A percentile compares a stretch with the other conserved stretches of the same genome.
phyloP scores from a whole-genome alignment of 345 rosid genomes.

The Bruguiera sexangula region DNA sequence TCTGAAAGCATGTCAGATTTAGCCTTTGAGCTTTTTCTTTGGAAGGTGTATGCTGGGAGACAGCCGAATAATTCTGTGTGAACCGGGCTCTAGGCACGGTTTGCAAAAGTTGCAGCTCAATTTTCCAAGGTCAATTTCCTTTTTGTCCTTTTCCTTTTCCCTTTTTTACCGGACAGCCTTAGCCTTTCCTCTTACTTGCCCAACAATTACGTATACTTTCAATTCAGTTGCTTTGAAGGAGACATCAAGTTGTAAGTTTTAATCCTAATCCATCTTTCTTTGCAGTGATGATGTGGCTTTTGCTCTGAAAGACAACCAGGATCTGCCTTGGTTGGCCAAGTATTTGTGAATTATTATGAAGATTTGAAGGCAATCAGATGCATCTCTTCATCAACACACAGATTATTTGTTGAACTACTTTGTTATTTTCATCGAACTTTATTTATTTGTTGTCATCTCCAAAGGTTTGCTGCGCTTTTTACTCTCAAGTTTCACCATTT shows the following conservation, averaged over 20 bases:
- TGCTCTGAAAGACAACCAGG: constrained; percentile 77
- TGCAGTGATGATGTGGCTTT: constrained; percentile 91
- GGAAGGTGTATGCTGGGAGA: constrained; percentile 89
- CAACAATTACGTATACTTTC: no score
- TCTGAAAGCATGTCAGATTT: background rate
- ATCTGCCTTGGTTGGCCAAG: constrained; percentile 79
- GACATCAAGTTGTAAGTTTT: no score
- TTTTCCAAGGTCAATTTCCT: constrained; percentile 64
- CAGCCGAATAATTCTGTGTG: constrained; percentile 79
- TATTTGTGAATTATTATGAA: constrained; percentile 44
- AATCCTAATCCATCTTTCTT: background rate
- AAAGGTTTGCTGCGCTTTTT: no score
- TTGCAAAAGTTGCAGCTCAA: constrained; percentile 93
- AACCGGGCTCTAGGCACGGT: constrained; percentile 75
- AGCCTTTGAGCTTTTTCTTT: background rate
- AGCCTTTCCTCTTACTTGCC: background rate
- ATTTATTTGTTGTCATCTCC: no score
- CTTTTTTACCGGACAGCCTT: background rate
- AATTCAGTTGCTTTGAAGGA: no score
- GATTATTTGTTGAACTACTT: no score
- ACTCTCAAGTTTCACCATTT: no score
- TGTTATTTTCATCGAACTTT: no score
- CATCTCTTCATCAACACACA: no score
- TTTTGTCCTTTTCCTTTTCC: no score
- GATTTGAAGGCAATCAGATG: background rate